These are phyloP conservation scores for Rhizophlyctis rosea DNA, from an alignment of 192 early-diverging fungal genomes.

Conservation along the genomic window DNA sequence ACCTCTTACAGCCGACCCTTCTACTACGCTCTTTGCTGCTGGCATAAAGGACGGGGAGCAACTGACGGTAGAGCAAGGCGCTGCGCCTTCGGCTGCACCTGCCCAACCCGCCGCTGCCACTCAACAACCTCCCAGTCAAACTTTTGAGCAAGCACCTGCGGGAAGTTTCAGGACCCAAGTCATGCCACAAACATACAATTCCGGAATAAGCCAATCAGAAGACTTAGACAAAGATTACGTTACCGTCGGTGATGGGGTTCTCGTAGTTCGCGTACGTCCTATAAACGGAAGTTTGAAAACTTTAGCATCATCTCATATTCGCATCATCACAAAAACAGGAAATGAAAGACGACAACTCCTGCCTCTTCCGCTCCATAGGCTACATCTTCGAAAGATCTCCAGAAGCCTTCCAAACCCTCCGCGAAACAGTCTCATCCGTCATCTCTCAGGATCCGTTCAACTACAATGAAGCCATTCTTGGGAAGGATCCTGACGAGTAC, in stretches of 20 bases:
- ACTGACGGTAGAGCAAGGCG: conserved; percentile 22
- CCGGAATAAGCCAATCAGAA: not conserved
- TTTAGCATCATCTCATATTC: too few species aligned
- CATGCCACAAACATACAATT: not conserved
- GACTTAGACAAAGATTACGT: conserved; percentile 3
- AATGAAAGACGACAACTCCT: conserved; percentile 70
- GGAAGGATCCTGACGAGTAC: conserved; percentile 53
- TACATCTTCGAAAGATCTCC: conserved; percentile 28
- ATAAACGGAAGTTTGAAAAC: too few species aligned
- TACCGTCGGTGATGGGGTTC: conserved; percentile 10
- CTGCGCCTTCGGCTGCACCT: not conserved
- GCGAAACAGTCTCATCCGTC: conserved; percentile 25
- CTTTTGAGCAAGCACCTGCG: not conserved
- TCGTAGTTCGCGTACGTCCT: conserved; percentile 16
- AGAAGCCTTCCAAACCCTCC: conserved; percentile 23
- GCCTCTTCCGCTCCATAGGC: conserved; percentile 66
- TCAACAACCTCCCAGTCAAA: not conserved
- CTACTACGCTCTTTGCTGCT: conserved; percentile 11
- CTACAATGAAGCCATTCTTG: conserved; percentile 65
- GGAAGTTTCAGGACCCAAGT: not conserved
- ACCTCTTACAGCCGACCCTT: conserved; percentile 3
- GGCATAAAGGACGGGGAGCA: conserved; percentile 46
- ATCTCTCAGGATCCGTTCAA: conserved; percentile 48
- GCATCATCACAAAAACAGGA: too few species aligned
- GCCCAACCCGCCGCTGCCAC: not conserved